Conservation (phyloP, 805 yeast species). For the Cyberlindnera japonica region DNA sequence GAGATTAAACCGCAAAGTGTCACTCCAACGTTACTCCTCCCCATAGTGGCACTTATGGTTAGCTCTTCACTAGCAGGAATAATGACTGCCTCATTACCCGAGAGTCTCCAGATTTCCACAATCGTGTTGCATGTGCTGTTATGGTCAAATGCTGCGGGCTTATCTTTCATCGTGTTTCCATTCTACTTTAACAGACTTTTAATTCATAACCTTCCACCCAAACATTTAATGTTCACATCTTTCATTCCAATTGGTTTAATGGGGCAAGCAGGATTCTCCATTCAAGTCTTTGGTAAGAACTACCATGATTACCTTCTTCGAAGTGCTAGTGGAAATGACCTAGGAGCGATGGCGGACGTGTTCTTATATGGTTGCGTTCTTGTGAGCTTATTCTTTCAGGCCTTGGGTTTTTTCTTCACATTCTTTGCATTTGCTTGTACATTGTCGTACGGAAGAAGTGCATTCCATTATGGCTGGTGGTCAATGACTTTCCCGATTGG, state of each 20-base stretch:
- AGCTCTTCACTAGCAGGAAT: constrained; percentile 66
- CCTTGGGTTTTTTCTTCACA: constrained; percentile 59
- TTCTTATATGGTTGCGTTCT: constrained; percentile 35
- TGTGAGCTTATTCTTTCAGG: constrained; percentile 41
- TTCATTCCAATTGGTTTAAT: constrained; percentile 80
- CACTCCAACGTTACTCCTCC: constrained; percentile 60
- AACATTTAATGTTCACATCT: constrained; percentile 53
- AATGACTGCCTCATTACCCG: constrained; percentile 43
- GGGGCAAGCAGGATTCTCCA: constrained; percentile 81
- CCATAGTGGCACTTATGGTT: constrained; percentile 79
- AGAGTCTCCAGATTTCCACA: constrained; percentile 47
- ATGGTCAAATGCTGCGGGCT: constrained; percentile 65
- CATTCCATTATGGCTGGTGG: constrained; percentile 64
- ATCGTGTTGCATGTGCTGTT: constrained; percentile 52
- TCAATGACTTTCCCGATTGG: constrained; percentile 89
- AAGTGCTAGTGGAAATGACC: constrained; percentile 17
- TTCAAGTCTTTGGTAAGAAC: constrained; percentile 51
- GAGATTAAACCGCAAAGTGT: constrained; percentile 36
- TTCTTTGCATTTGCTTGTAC: constrained; percentile 38
- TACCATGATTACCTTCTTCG: constrained; percentile 22
- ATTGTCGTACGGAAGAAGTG: constrained; percentile 30
- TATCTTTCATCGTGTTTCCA: constrained; percentile 53
- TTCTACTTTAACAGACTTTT: constrained; percentile 59
- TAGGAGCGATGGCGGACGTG: constrained; percentile 27
- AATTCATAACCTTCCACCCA: constrained; percentile 55